A percentile compares a stretch with the other conserved stretches of the same genome.
Evolutionary conservation across 2,329 filamentous ascomycete species (phyloP).

Genomic region (Aureobasidium namibiae): DNA sequence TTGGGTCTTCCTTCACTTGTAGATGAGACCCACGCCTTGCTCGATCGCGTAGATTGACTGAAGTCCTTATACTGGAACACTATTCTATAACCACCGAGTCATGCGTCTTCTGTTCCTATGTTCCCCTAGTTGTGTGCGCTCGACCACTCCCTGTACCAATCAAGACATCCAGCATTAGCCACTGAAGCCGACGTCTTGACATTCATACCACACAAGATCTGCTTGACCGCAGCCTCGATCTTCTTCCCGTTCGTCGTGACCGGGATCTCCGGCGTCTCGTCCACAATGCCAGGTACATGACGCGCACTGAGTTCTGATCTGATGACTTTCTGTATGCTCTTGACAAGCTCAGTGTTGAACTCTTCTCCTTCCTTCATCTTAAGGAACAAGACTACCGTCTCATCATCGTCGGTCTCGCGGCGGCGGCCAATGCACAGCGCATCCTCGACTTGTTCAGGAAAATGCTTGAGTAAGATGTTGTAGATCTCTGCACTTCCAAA

Average conservation of each 20-base stretch:
- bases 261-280: conserved; percentile 78
- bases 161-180: conserved; percentile 80
- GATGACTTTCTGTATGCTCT: conserved; percentile 58
- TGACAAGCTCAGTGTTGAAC: conserved; percentile 54
- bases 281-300: conserved; percentile 79
- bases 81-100: too few species aligned
- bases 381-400: conserved; percentile 82
- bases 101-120: background rate
- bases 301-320: conserved; percentile 74
- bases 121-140: conserved; percentile 32
- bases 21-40: too few species aligned
- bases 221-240: conserved; percentile 94
- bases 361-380: conserved; percentile 56
- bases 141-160: conserved; percentile 81
- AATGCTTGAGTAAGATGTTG: conserved; percentile 81
- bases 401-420: conserved; percentile 62
- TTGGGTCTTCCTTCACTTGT: too few species aligned
- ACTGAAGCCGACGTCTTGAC: conserved; percentile 88
- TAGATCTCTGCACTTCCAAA: conserved; percentile 96
- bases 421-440: conserved; percentile 79
- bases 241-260: conserved; percentile 95
- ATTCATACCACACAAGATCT: conserved; percentile 80
- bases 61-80: too few species aligned
- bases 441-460: conserved; percentile 69
- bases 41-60: too few species aligned